Percentiles rank a stretch among this genome's conserved stretches.
phyloP scores from a whole-genome alignment of 1,139 yeast species.

The Debaryomyces subglobosus region DNA sequence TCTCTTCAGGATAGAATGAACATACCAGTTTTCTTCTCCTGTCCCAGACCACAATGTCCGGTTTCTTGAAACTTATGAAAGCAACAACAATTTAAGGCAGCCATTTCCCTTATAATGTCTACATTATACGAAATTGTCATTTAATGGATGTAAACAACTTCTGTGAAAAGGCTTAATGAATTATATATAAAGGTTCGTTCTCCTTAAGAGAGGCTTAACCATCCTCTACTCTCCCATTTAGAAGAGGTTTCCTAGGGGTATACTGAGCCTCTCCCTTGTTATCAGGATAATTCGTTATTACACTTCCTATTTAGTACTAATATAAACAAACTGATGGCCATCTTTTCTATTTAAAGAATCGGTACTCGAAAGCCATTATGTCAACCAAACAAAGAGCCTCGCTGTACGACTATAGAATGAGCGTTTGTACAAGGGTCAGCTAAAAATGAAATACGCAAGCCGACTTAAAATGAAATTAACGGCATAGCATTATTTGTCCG shows the following conservation, averaged over 20 bases:
- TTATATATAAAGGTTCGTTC: not conserved
- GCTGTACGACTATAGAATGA: not conserved
- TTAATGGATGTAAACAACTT: not conserved
- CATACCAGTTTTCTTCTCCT: conserved; percentile 4
- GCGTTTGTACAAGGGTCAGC: not conserved
- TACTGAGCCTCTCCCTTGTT: conserved; percentile 1
- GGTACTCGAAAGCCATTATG: not conserved
- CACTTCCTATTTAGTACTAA: conserved; percentile 7
- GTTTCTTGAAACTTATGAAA: not conserved
- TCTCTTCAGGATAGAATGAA: conserved; percentile 2
- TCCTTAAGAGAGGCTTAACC: not conserved
- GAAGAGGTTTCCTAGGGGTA: not conserved
- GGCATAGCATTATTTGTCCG: not conserved
- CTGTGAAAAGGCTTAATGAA: not conserved
- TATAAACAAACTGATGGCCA: conserved; percentile 8
- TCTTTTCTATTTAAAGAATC: conserved; percentile 2
- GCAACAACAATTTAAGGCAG: not conserved
- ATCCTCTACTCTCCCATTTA: not conserved
- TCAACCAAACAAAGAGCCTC: not conserved
- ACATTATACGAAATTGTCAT: not conserved
- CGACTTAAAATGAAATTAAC: not conserved
- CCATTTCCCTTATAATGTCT: not conserved
- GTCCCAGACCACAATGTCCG: not conserved
- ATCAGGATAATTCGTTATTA: conserved; percentile 10
- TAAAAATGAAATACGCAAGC: not conserved